Base-by-base conservation (phyloP, 768 basidiomycete genomes). In the Serpula lacrymans region DNA sequence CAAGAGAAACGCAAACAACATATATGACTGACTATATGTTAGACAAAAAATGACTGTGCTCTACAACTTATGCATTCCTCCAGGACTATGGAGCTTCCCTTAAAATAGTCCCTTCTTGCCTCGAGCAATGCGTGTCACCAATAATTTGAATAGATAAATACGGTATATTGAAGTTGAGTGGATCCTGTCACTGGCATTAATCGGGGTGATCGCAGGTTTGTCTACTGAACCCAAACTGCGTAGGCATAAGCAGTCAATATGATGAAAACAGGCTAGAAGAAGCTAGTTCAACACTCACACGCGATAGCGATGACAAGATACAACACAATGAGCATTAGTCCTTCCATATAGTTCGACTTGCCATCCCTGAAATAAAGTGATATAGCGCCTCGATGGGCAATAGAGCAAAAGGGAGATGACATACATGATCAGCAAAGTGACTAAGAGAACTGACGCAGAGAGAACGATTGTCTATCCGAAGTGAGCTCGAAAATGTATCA, bases 301-400 rank as follows among this genome's bases (percentile, higher is more conserved):
- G 66, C 63, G 34, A 68, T 48, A 25, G 59, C 64, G 46, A 66
- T 68, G 34, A 71, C 63, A 13, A 65, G 45, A 48, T 68, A 67
- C 8, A 66, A 51, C 35, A 41, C 52, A 32, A 46, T 57, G 30
- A 39, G 65, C 88, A 93, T 86, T 30, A 90, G 58, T 24, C 93
- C 93, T 65, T 94, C 92, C 83, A 95, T 87, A 56, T 90, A 93
- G 55, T 94, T 93, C 12, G 86, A 84, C 53, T 83, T 84, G 32
- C 91, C 91, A 47, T 89, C 85, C 65, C 81, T 78, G 50, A 7
- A 34, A 18, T 31, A 25, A 22, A 16, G 26, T 29, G n/a, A 42
- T 32, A 25, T 37, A 33, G 39, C 24, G 26, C 26, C 24, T 45
- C 37, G 14, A 37, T 28, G 12, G 21, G 11, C 35, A 30, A 9